Percentiles rank a stretch among this genome's conserved stretches.
These are phyloP conservation scores for Fraxinus baroniana DNA, from an alignment of 305 asterid genomes.

Conservation along the genomic window DNA sequence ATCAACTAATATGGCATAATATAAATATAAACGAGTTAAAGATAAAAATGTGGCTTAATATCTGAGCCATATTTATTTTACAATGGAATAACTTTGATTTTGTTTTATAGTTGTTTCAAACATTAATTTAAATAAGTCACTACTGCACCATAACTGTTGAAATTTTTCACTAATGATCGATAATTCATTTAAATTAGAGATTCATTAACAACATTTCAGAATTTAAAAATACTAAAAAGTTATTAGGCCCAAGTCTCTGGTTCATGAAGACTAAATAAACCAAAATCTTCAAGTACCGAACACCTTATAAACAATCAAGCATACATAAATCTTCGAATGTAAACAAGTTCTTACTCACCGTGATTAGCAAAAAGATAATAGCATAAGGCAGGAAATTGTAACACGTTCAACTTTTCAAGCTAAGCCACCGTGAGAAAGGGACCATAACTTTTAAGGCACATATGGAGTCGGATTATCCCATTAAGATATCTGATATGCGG, in stretches of 20 bases:
- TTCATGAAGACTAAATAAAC: background rate
- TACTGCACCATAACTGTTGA: background rate
- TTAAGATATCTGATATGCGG: background rate
- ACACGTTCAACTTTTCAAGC: constrained; percentile 6
- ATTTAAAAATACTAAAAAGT: background rate
- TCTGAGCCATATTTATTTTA: background rate
- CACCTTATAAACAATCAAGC: background rate
- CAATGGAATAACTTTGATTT: background rate
- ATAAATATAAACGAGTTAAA: background rate
- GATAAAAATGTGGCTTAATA: background rate
- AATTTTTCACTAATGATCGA: background rate
- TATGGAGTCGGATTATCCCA: background rate
- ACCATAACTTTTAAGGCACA: constrained; percentile 18
- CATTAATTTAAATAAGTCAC: background rate
- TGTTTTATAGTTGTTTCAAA: background rate
- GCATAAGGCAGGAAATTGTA: background rate
- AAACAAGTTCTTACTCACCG: background rate
- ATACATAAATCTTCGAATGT: background rate
- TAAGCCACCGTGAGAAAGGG: constrained; percentile 20
- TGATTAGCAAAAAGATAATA: background rate
- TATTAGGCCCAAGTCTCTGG: background rate
- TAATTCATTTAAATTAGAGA: background rate
- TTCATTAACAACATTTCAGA: background rate
- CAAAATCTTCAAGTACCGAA: background rate
- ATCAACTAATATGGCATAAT: background rate